Evolutionary conservation across 2,329 filamentous ascomycete genomes (phyloP).

Genomic region (Beauveria sp.): DNA sequence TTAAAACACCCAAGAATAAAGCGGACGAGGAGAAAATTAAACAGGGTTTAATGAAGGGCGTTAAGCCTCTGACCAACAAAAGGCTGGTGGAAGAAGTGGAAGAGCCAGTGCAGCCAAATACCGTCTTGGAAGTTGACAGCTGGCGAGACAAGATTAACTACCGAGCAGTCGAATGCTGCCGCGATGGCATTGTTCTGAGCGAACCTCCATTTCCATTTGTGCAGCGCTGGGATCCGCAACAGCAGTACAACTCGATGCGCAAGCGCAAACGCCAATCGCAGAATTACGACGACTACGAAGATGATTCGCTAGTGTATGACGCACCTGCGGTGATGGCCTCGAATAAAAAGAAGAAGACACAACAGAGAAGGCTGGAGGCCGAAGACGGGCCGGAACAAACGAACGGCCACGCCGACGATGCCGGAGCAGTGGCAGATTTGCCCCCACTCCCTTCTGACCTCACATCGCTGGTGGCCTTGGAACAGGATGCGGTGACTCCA

Average conservation of each 20-base stretch:
- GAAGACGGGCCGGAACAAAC: not conserved
- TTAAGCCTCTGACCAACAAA: conserved; percentile 32
- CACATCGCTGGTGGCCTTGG: conserved; percentile 42
- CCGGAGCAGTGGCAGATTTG: conserved; percentile 45
- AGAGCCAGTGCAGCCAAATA: conserved; percentile 12
- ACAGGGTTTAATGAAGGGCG: conserved; percentile 49
- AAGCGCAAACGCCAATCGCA: conserved; percentile 43
- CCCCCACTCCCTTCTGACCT: conserved; percentile 53
- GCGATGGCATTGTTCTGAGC: conserved; percentile 59
- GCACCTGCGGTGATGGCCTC: conserved; percentile 9
- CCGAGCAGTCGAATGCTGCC: conserved; percentile 74
- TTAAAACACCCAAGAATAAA: conserved; percentile 60
- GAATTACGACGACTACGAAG: conserved; percentile 23
- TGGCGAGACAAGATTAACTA: conserved; percentile 72
- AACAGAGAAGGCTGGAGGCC: conserved; percentile 25
- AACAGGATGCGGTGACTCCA: conserved; percentile 36
- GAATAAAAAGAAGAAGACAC: conserved; percentile 25
- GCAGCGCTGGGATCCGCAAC: conserved; percentile 80
- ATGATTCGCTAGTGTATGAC: conserved; percentile 15
- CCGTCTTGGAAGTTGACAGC: conserved; percentile 40
- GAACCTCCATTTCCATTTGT: conserved; percentile 84
- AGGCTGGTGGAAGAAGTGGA: conserved; percentile 21
- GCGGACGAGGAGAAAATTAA: conserved; percentile 59
- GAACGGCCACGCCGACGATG: conserved; percentile 23
- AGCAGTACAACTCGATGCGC: conserved; percentile 37